Evolutionary conservation across 257 asterid species (phyloP).

Genomic region (Voacanga thouarsii): DNA sequence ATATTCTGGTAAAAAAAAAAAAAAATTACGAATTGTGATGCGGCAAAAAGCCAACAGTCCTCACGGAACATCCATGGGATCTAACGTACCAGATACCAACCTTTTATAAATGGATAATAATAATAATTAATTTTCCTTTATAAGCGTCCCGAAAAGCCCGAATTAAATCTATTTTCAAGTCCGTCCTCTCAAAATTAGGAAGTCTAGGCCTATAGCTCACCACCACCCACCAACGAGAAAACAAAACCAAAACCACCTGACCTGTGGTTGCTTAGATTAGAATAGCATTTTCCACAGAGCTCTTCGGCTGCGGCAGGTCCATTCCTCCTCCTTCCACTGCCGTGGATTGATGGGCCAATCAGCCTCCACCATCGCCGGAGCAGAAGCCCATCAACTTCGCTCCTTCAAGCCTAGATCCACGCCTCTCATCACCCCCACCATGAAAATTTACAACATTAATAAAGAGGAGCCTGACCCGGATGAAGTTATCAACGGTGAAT

Average conservation of each 20-base stretch:
- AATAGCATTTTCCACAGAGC: not conserved
- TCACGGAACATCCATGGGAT: conserved; percentile 5
- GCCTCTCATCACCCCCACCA: conserved; percentile 18
- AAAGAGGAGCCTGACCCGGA: conserved; percentile 17
- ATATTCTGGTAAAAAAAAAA: too few species aligned
- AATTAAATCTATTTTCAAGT: conserved; percentile 31
- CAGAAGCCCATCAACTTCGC: conserved; percentile 12
- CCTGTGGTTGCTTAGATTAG: not conserved
- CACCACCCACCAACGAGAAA: not conserved
- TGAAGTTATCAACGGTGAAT: conserved; percentile 17
- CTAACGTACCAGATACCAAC: not conserved
- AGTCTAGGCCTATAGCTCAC: not conserved
- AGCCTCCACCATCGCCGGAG: conserved; percentile 43
- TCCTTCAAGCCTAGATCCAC: conserved; percentile 27
- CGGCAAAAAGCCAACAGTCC: conserved; percentile 2
- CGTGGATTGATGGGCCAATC: conserved; percentile 66
- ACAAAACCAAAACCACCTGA: not conserved
- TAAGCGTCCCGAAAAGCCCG: conserved; percentile 9
- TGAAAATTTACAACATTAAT: not conserved
- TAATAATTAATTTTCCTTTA: not conserved
- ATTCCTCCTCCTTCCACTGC: conserved; percentile 12
- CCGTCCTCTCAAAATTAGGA: conserved; percentile 14
- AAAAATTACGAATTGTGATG: not conserved
- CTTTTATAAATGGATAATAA: not conserved
- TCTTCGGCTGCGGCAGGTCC: conserved; percentile 10